Conservation (phyloP, 768 basidiomycete species). For the Tricholoma bakamatsutake region DNA sequence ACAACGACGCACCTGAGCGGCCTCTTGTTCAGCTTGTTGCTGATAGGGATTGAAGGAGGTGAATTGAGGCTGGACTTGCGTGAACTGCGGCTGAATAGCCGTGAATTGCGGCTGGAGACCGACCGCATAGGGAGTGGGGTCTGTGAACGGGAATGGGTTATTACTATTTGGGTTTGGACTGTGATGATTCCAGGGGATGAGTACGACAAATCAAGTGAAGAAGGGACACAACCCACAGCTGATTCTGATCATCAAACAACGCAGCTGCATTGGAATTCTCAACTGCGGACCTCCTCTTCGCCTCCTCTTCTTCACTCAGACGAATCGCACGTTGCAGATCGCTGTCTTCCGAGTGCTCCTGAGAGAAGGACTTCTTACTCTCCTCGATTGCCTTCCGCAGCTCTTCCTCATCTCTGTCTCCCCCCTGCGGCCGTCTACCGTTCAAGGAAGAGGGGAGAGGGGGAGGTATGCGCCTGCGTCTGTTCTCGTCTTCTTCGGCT, state of each 20-base stretch:
- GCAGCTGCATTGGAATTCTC: conserved; percentile 68
- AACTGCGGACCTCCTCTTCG: conserved; percentile 58
- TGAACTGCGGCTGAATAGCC: conserved; percentile 70
- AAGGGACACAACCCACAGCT: conserved; percentile 47
- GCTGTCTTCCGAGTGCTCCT: conserved; percentile 79
- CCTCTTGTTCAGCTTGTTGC: conserved; percentile 89
- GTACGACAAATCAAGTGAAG: not conserved
- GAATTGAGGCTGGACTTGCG: conserved; percentile 74
- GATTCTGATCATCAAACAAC: conserved; percentile 84
- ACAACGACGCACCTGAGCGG: conserved; percentile 48
- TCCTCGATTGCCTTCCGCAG: conserved; percentile 83
- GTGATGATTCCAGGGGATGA: conserved; percentile 17
- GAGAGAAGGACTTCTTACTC: conserved; percentile 68
- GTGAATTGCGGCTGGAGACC: conserved; percentile 52
- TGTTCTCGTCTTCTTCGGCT: conserved; percentile 41
- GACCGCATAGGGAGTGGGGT: conserved; percentile 54
- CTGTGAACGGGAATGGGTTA: conserved; percentile 58
- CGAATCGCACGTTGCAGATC: conserved; percentile 80
- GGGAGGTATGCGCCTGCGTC: conserved; percentile 21
- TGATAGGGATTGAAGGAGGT: conserved; percentile 93
- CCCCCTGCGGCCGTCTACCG: conserved; percentile 19
- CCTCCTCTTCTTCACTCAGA: conserved; percentile 90
- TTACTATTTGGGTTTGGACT: conserved; percentile 25
- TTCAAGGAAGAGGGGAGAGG: conserved; percentile 13
- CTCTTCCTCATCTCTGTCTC: conserved; percentile 77